Conservation (phyloP, 495 filamentous ascomycete species). For the Podospora australis region DNA sequence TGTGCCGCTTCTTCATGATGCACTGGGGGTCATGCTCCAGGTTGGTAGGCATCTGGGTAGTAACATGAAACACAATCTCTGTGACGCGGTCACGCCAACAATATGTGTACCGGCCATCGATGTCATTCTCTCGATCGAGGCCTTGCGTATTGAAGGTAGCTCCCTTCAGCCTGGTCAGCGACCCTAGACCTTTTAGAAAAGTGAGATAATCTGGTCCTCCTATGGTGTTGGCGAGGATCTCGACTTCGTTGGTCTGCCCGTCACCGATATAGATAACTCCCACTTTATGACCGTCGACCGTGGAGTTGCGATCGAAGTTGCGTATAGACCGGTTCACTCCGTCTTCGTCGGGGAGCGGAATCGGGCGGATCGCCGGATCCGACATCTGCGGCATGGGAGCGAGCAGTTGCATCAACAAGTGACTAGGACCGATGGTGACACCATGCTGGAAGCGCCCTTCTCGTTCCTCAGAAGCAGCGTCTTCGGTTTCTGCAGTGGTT, state of each 20-base stretch:
- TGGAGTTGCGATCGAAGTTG: conserved; percentile 78
- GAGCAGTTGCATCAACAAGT: conserved; percentile 75
- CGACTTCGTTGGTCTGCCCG: conserved; percentile 69
- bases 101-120: conserved; percentile 78
- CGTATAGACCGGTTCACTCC: conserved; percentile 67
- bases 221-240: conserved; percentile 76
- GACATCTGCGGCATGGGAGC: conserved; percentile 59
- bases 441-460: conserved; percentile 35
- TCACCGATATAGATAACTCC: conserved; percentile 88
- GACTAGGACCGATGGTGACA: conserved; percentile 64
- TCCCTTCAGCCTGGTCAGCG: conserved; percentile 67
- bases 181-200: conserved; percentile 75
- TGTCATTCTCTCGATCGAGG: conserved; percentile 65
- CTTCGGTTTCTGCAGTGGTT: conserved; percentile 47
- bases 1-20: conserved; percentile 84
- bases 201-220: conserved; percentile 81
- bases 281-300: conserved; percentile 92
- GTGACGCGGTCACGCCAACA: conserved; percentile 93
- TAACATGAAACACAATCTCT: conserved; percentile 91
- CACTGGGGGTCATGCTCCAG: conserved; percentile 66
- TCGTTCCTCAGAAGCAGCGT: conserved; percentile 32
- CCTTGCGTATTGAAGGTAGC: conserved; percentile 92
- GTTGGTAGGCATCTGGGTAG: conserved; percentile 94
- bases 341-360: conserved; percentile 79
- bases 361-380: conserved; percentile 56